Evolutionary conservation across 2,329 filamentous ascomycete genomes (phyloP).

Genomic region (Cladosporium sp.): DNA sequence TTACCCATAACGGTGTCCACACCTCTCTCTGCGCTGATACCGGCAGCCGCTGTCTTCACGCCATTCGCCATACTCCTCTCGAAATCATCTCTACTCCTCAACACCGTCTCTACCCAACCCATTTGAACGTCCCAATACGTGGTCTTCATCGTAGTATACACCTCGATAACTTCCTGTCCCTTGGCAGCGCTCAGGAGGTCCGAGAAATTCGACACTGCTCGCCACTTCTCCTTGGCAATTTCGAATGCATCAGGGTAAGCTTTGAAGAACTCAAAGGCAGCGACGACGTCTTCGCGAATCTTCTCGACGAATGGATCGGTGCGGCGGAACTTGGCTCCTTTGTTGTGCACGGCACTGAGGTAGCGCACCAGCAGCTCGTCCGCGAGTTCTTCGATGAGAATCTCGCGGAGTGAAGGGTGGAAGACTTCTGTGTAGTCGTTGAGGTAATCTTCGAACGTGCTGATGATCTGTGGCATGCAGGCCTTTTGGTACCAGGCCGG

Average conservation of each 20-base stretch:
- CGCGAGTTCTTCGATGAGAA: conserved; percentile 87
- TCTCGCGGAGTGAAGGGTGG: conserved; percentile 81
- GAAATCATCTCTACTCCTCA: conserved; percentile 86
- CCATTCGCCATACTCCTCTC: conserved; percentile 82
- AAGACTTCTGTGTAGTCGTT: conserved; percentile 76
- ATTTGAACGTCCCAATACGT: conserved; percentile 93
- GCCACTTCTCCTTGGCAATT: conserved; percentile 85
- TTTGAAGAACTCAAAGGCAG: conserved; percentile 85
- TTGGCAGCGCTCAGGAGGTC: conserved; percentile 71
- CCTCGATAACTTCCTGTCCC: conserved; percentile 64
- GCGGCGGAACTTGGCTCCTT: conserved; percentile 80
- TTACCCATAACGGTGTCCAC: conserved; percentile 92
- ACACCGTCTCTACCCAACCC: conserved; percentile 88
- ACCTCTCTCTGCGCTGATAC: conserved; percentile 74
- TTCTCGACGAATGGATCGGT: conserved; percentile 86
- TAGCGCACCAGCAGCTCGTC: conserved; percentile 88
- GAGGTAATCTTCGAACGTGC: conserved; percentile 93
- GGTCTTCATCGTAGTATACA: conserved; percentile 78
- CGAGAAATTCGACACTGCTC: conserved; percentile 80
- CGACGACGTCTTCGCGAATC: conserved; percentile 86
- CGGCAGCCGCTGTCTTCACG: conserved; percentile 83
- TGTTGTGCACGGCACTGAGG: conserved; percentile 79
- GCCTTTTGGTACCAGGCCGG: conserved; percentile 79
- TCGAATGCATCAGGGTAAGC: conserved; percentile 65
- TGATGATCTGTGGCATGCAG: conserved; percentile 88